Percentiles rank a stretch among this genome's conserved stretches.
Conservation (phyloP, 2,329 filamentous ascomycete species). For the Chrysoporthe puriensis region DNA sequence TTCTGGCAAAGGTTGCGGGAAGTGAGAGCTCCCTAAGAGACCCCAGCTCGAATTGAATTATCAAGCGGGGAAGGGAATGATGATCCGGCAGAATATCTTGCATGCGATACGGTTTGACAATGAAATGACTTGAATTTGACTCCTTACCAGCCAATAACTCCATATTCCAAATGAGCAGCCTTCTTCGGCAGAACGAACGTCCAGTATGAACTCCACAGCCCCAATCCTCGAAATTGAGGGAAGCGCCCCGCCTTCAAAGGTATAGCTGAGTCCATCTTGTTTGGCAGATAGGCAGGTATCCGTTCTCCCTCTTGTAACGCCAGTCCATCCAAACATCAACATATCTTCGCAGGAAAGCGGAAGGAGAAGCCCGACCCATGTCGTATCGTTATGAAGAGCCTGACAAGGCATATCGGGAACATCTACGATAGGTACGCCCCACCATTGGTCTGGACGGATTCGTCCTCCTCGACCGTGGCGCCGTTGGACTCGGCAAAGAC, state of each 20-base stretch:
- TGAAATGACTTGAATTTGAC: not conserved
- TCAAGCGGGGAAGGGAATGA: not conserved
- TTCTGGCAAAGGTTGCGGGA: too few species aligned
- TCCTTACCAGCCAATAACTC: slow-evolving; percentile 3
- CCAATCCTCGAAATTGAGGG: not conserved
- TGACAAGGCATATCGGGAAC: slow-evolving; percentile 23
- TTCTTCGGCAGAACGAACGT: slow-evolving; percentile 8
- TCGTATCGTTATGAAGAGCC: slow-evolving; percentile 5
- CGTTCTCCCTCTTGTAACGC: slow-evolving; percentile 5
- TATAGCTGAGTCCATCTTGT: not conserved
- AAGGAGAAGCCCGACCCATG: not conserved
- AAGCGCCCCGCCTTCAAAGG: not conserved
- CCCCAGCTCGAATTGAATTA: not conserved
- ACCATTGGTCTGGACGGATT: slow-evolving; percentile 58
- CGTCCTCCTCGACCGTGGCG: slow-evolving; percentile 76
- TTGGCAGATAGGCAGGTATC: not conserved
- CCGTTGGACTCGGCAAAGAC: slow-evolving; percentile 62
- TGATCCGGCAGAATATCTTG: not conserved
- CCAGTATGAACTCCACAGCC: not conserved
- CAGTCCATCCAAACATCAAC: not conserved
- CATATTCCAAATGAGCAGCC: not conserved
- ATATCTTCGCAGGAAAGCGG: not conserved
- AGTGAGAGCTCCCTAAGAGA: too few species aligned
- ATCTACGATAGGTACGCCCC: not conserved
- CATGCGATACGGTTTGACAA: not conserved